Evolutionary conservation across 2,329 filamentous ascomycete species (phyloP).

Genomic region (Aspergillus amoenus): DNA sequence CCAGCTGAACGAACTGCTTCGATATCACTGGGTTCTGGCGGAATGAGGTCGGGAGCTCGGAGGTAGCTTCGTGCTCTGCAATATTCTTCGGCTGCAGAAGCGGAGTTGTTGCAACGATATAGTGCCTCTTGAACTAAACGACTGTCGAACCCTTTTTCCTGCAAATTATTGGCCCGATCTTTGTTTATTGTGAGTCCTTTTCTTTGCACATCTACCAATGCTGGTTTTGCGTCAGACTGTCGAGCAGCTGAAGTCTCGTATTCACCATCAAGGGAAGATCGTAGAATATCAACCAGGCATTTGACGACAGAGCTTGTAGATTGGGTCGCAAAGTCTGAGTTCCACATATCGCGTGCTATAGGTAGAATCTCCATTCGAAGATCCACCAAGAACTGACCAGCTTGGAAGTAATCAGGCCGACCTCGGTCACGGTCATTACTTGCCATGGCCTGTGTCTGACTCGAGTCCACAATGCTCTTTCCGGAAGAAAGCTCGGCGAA

Average conservation of each 20-base stretch:
- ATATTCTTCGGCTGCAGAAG: constrained; percentile 67
- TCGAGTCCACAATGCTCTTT: constrained; percentile 77
- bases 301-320: constrained; percentile 74
- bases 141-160: constrained; percentile 54
- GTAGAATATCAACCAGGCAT: constrained; percentile 79
- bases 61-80: constrained; percentile 63
- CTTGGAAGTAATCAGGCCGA: constrained; percentile 61
- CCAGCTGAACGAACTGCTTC: constrained; percentile 31
- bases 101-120: constrained; percentile 74
- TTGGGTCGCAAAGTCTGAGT: constrained; percentile 78
- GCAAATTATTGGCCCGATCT: constrained; percentile 46
- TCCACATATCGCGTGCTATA: constrained; percentile 76
- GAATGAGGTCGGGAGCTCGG: constrained; percentile 61
- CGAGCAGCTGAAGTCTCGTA: constrained; percentile 66
- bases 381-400: constrained; percentile 80
- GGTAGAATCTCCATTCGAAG: constrained; percentile 78
- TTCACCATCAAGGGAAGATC: constrained; percentile 74
- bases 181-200: constrained; percentile 55
- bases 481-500: constrained; percentile 74
- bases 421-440: constrained; percentile 55
- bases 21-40: constrained; percentile 63
- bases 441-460: constrained; percentile 58
- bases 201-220: constrained; percentile 45
- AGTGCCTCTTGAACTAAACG: constrained; percentile 74
- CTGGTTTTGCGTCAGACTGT: constrained; percentile 59